Conservation (phyloP, 2,329 filamentous ascomycete genomes). For the Magnaporthales sp. region DNA sequence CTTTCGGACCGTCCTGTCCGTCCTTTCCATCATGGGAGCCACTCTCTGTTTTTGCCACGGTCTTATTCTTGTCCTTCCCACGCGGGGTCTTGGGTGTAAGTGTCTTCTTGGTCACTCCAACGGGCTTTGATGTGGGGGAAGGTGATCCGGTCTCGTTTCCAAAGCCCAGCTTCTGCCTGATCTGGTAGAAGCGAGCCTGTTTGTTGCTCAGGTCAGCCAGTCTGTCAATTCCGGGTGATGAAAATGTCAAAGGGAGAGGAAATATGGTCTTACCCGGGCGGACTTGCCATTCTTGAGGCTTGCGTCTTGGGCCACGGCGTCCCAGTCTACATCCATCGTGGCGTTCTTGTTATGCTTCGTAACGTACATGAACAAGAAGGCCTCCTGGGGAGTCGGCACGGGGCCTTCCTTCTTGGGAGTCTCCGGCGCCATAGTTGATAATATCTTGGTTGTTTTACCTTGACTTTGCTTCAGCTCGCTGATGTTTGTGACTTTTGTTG, state of each 20-base stretch:
- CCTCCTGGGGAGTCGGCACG: constrained; percentile 27
- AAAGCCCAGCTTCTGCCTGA: constrained; percentile 37
- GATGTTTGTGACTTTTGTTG: not conserved
- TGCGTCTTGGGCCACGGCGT: constrained; percentile 29
- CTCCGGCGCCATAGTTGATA: constrained; percentile 6
- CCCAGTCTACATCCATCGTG: constrained; percentile 40
- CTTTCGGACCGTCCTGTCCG: not conserved
- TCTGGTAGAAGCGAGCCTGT: constrained; percentile 38
- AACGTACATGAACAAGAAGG: constrained; percentile 34
- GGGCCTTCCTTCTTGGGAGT: constrained; percentile 1
- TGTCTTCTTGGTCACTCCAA: not conserved
- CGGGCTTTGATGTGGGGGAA: not conserved
- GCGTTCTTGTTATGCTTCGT: constrained; percentile 33
- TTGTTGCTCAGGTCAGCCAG: not conserved
- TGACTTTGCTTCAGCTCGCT: not conserved
- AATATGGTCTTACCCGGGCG: constrained; percentile 28
- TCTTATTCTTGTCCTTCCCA: not conserved
- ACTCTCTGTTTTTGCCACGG: not conserved
- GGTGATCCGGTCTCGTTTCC: constrained; percentile 9
- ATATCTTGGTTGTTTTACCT: not conserved
- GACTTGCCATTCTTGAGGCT: constrained; percentile 35
- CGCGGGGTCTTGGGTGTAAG: not conserved
- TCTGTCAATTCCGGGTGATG: not conserved
- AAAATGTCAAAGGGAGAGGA: not conserved
- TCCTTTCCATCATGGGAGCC: not conserved